Evolutionary conservation across 495 filamentous ascomycete genomes (phyloP).

Genomic region (Sordaria brevicollis): DNA sequence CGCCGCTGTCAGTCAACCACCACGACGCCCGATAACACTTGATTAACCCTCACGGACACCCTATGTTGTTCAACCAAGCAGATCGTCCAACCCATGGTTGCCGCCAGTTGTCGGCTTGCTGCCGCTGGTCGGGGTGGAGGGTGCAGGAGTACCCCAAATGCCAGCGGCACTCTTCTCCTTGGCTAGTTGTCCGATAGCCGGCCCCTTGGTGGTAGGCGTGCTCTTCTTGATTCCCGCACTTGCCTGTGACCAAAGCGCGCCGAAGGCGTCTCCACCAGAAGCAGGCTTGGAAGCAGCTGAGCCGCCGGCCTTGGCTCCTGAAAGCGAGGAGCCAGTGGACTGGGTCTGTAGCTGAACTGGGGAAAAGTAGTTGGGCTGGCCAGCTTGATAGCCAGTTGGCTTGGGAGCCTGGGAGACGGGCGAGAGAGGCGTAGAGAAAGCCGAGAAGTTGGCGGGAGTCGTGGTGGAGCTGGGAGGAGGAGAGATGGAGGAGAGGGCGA

Average conservation of each 20-base stretch:
- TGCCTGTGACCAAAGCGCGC: slow-evolving; percentile 70
- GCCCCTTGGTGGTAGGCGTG: slow-evolving; percentile 45
- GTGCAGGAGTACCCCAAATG: slow-evolving; percentile 60
- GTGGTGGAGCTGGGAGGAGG: slow-evolving; percentile 50
- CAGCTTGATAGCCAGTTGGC: slow-evolving; percentile 62
- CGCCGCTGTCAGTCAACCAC: not conserved
- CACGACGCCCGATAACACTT: not conserved
- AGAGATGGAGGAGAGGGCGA: slow-evolving; percentile 70
- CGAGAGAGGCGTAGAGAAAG: slow-evolving; percentile 40
- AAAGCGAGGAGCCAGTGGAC: slow-evolving; percentile 14
- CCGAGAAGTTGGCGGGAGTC: slow-evolving; percentile 44
- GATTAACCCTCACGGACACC: not conserved
- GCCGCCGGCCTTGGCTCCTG: slow-evolving; percentile 7
- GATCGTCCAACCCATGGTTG: slow-evolving; percentile 31
- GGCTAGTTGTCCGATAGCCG: slow-evolving; percentile 81
- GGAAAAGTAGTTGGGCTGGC: slow-evolving; percentile 89
- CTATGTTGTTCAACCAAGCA: slow-evolving; percentile 28
- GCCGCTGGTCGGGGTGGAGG: slow-evolving; percentile 2
- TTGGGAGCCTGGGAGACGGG: slow-evolving; percentile 37
- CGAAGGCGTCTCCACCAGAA: slow-evolving; percentile 70
- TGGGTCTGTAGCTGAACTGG: slow-evolving; percentile 47
- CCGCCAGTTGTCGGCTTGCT: slow-evolving; percentile 14
- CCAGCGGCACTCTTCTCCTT: slow-evolving; percentile 92
- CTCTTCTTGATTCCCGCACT: slow-evolving; percentile 73
- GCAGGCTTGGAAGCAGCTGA: slow-evolving; percentile 41